Evolutionary conservation across 441 rosid genomes (phyloP).

Genomic region (Lepidium campestre): DNA sequence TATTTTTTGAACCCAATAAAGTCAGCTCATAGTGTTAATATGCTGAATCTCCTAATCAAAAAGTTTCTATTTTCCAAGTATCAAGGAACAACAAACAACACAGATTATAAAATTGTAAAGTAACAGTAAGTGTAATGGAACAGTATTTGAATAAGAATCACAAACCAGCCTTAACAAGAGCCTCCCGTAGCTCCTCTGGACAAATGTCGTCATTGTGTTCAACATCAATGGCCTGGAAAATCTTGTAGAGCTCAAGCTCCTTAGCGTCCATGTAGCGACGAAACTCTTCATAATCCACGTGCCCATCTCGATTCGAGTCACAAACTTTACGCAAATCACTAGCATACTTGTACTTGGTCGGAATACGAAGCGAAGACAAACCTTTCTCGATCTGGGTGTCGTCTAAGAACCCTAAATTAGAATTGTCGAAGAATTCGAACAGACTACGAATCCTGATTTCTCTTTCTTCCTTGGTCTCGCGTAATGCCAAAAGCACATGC

Average conservation of each 20-base stretch:
- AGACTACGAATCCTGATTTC: slow-evolving; percentile 61
- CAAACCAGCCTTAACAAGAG: slow-evolving; percentile 83
- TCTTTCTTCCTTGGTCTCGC: slow-evolving; percentile 86
- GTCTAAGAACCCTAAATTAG: slow-evolving; percentile 59
- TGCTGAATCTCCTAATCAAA: neutral
- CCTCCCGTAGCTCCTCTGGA: slow-evolving; percentile 78
- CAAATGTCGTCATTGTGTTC: slow-evolving; percentile 85
- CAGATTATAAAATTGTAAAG: too few species aligned
- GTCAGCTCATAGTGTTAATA: neutral
- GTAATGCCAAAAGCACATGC: slow-evolving; percentile 66
- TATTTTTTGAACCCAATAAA: neutral
- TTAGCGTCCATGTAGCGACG: slow-evolving; percentile 86
- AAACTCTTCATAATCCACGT: slow-evolving; percentile 80
- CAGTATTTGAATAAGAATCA: slow-evolving; percentile 24
- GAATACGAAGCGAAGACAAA: slow-evolving; percentile 68
- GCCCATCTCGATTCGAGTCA: slow-evolving; percentile 77
- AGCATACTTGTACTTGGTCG: slow-evolving; percentile 68
- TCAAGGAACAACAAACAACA: neutral
- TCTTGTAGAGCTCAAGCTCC: slow-evolving; percentile 82
- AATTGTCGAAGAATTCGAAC: slow-evolving; percentile 67
- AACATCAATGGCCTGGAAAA: slow-evolving; percentile 86
- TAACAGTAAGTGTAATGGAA: neutral
- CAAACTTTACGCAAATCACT: slow-evolving; percentile 71
- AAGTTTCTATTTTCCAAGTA: neutral
- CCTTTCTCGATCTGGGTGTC: slow-evolving; percentile 81